phyloP scores from a whole-genome alignment of 257 asterid genomes.

The Forsythia viridissima region DNA sequence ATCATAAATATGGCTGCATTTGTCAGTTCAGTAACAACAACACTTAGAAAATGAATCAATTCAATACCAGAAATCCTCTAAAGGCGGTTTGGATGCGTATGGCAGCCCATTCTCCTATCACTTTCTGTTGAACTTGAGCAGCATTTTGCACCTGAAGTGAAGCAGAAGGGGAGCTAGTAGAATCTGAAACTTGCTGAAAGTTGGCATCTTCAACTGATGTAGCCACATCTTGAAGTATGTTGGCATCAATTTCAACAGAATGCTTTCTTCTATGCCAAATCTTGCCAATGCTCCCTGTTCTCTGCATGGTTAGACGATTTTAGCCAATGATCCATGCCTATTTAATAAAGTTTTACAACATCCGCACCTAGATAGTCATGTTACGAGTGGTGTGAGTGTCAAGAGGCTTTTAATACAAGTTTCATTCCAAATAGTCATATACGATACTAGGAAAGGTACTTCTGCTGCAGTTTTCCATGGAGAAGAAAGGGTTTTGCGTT shows the following conservation, averaged over 20 bases:
- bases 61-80: conserved; percentile 86
- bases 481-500: not conserved
- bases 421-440: not conserved
- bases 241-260: conserved; percentile 49
- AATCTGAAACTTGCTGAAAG: conserved; percentile 39
- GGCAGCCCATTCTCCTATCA: conserved; percentile 85
- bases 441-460: not conserved
- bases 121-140: conserved; percentile 41
- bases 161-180: conserved; percentile 50
- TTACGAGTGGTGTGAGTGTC: not conserved
- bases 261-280: conserved; percentile 53
- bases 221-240: conserved; percentile 34
- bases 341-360: not conserved
- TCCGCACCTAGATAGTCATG: conserved; percentile 10
- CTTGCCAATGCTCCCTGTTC: conserved; percentile 44
- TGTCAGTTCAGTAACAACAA: conserved; percentile 13
- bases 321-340: conserved; percentile 12
- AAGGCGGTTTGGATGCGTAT: conserved; percentile 88
- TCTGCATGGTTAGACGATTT: conserved; percentile 38
- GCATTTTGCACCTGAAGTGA: conserved; percentile 45
- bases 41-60: not conserved
- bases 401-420: conserved; percentile 9
- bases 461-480: not conserved
- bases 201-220: conserved; percentile 43
- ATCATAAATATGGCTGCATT: not conserved